Base-by-base conservation (phyloP, 495 filamentous ascomycete genomes). In the Alectoria sarmentosa region DNA sequence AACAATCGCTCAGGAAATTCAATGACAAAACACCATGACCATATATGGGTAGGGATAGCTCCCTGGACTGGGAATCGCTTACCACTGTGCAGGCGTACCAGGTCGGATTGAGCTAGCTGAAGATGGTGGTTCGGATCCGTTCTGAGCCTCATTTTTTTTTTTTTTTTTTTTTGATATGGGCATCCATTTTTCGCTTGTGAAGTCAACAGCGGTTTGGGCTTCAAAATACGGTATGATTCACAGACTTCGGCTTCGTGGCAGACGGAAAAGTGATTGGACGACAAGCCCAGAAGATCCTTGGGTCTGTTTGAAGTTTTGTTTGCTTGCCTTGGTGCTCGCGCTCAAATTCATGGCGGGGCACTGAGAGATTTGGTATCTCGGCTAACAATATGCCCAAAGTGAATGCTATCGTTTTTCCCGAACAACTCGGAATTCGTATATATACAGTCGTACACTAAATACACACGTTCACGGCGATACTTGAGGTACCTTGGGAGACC, bases 1-100 rank as follows among this genome's bases (percentile, higher is more conserved):
- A 44, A 63, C 10, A 42, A 15, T 49, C 10, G 61, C 61, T 54
- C 61, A 32, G 61, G 36, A 32, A 44, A 15, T 56, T 42, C 61
- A 63, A 32, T 42, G 36, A 48, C 39, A 62, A 48, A 62, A 55
- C 46, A 10, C 42, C 49, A 56, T 36, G 49, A 6, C 15, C 21
- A 44, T 4, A n/a, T 39, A 23, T 30, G 61, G 37, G 48, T 26
- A 0, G 49, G 26, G 37, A 37, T 63, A n/a, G n/a, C n/a, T n/a
- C n/a, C n/a, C n/a, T n/a, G n/a, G n/a, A 34, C 48, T 26, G 14
- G 19, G 38, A 61, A 10, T 5, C 39, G 28, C 57, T 41, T 26
- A 26, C 57, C 32, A 42, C 19, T 17, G 26, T 39, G n/a, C n/a
- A n/a, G n/a, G n/a, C n/a, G n/a, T n/a, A n/a, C n/a, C n/a, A n/a